phyloP scores from a whole-genome alignment of 2,329 filamentous ascomycete species.

The Cordyceps farinosa region DNA sequence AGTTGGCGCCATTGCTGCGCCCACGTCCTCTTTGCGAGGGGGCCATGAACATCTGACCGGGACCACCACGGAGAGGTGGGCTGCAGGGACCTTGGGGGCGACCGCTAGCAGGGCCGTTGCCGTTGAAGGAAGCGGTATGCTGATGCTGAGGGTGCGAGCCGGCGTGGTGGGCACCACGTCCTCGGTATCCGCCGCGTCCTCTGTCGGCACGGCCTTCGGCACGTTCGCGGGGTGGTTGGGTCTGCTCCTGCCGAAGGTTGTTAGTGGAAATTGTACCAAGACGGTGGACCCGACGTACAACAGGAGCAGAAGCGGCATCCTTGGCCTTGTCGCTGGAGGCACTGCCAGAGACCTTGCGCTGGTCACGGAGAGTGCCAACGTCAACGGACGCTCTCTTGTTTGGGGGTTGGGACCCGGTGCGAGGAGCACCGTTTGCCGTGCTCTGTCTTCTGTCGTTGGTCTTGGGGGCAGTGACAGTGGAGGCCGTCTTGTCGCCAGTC shows the following conservation, averaged over 20 bases:
- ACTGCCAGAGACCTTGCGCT: conserved; percentile 42
- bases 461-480: conserved; percentile 28
- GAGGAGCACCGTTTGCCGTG: conserved; percentile 29
- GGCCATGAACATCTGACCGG: conserved; percentile 34
- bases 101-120: conserved; percentile 33
- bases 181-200: conserved; percentile 44
- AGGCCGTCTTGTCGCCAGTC: conserved; percentile 36
- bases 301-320: conserved; percentile 32
- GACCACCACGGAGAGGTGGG: conserved; percentile 39
- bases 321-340: conserved; percentile 40
- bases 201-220: conserved; percentile 39
- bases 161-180: conserved; percentile 43
- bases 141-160: conserved; percentile 35
- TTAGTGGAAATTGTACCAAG: background rate
- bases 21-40: conserved; percentile 31
- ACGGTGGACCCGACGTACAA: conserved; percentile 35
- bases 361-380: conserved; percentile 37
- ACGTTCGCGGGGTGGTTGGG: conserved; percentile 29
- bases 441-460: conserved; percentile 39
- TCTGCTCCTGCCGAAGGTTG: conserved; percentile 25
- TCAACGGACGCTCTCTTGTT: conserved; percentile 47
- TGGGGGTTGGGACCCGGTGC: conserved; percentile 35
- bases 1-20: conserved; percentile 33
- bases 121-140: conserved; percentile 30
- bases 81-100: conserved; percentile 40